A percentile compares a stretch with the other conserved stretches of the same genome.
phyloP scores from a whole-genome alignment of 495 filamentous ascomycete species.

The Bacidia rubella region DNA sequence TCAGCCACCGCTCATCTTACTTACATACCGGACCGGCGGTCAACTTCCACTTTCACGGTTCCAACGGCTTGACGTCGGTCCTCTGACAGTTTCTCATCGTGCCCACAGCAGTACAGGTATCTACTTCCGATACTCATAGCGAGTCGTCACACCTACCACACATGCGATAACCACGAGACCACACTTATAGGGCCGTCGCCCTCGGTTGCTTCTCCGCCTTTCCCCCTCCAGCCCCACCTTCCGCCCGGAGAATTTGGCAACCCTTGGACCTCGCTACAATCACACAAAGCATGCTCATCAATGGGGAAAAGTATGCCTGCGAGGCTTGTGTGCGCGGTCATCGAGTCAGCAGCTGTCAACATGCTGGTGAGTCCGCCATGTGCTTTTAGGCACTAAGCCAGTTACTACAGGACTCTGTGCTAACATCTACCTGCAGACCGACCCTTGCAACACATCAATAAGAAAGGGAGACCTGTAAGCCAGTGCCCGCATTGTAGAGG shows the following conservation, averaged over 20 bases:
- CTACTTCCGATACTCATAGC: neutral
- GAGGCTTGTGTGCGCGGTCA: constrained; percentile 90
- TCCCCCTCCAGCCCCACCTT: neutral
- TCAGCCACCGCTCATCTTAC: neutral
- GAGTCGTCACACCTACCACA: neutral
- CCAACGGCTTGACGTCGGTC: neutral
- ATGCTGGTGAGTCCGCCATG: constrained; percentile 54
- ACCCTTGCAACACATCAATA: constrained; percentile 88
- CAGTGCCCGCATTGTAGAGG: constrained; percentile 96
- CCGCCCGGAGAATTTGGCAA: neutral
- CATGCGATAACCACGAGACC: neutral
- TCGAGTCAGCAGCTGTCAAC: constrained; percentile 88
- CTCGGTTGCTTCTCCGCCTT: neutral
- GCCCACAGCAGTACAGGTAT: neutral
- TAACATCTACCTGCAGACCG: constrained; percentile 46
- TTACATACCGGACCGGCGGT: neutral
- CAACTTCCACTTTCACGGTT: neutral
- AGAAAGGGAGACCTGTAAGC: constrained; percentile 95
- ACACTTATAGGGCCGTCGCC: neutral
- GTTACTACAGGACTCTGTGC: constrained; percentile 11
- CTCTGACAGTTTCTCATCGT: neutral
- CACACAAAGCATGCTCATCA: constrained; percentile 52
- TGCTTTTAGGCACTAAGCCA: constrained; percentile 17
- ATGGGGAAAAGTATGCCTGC: constrained; percentile 84
- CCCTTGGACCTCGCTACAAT: neutral